phyloP scores from a whole-genome alignment of 495 filamentous ascomycete genomes.

The Barbatosphaeria neglecta region DNA sequence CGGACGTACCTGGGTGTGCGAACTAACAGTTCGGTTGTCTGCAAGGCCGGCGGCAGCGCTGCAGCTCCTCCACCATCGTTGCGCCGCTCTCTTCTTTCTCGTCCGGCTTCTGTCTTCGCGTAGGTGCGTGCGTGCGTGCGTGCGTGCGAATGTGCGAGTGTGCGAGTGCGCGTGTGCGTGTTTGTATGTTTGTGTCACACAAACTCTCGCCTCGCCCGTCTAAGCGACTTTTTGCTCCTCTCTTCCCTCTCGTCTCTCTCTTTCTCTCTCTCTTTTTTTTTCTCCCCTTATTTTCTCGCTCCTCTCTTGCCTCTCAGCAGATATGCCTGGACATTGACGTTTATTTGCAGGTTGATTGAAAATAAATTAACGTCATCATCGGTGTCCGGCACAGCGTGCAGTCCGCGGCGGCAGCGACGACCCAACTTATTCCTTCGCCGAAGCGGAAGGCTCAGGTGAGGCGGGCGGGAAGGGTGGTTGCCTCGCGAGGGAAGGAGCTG shows the following conservation, averaged over 20 bases:
- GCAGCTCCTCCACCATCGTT: neutral
- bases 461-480: neutral
- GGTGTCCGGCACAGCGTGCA: slow-evolving; percentile 9
- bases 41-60: neutral
- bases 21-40: neutral
- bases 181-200: too few species aligned
- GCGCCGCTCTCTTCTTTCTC: neutral
- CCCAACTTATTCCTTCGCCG: neutral
- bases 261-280: neutral
- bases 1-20: neutral
- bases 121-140: too few species aligned
- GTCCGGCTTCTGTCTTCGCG: too few species aligned
- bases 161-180: too few species aligned
- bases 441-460: neutral
- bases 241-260: neutral
- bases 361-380: slow-evolving; percentile 16
- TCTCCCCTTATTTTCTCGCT: neutral
- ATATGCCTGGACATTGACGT: neutral
- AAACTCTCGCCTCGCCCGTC: too few species aligned
- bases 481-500: neutral
- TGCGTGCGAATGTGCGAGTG: too few species aligned
- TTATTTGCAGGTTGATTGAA: slow-evolving; percentile 14
- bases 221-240: neutral
- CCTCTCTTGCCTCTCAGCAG: neutral
- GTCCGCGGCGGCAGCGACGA: slow-evolving; percentile 1